These are phyloP conservation scores for Termitomyces sp. DNA, from an alignment of 768 basidiomycete species.

Conservation along the genomic window DNA sequence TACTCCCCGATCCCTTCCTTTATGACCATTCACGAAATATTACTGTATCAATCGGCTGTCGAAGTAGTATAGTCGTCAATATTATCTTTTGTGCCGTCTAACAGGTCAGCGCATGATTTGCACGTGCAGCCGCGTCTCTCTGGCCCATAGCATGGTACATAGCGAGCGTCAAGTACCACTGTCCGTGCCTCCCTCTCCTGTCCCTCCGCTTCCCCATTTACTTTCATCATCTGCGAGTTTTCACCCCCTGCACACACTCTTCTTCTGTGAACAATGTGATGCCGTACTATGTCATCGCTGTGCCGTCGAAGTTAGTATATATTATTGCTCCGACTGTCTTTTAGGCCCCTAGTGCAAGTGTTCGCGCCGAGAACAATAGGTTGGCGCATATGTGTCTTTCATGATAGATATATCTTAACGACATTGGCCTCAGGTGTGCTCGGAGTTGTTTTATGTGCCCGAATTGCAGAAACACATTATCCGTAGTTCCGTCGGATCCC, in stretches of 20 bases:
- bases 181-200: slow-evolving; percentile 54
- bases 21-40: slow-evolving; percentile 9
- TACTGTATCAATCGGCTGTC: not conserved
- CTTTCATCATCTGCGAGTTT: slow-evolving; percentile 77
- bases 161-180: slow-evolving; percentile 52
- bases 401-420: slow-evolving; percentile 2
- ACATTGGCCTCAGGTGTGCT: slow-evolving; percentile 66
- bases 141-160: not conserved
- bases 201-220: slow-evolving; percentile 71
- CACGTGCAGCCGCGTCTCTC: not conserved
- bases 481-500: slow-evolving; percentile 88
- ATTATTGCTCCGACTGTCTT: slow-evolving; percentile 96
- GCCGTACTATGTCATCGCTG: slow-evolving; percentile 91
- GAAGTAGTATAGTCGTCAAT: not conserved
- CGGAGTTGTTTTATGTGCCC: slow-evolving; percentile 98
- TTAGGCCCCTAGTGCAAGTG: slow-evolving; percentile 98
- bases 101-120: not conserved
- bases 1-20: not conserved
- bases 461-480: slow-evolving; percentile 83
- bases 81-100: too few relatives aligned
- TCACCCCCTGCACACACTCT: slow-evolving; percentile 79
- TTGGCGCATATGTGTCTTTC: slow-evolving; percentile 21
- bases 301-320: slow-evolving; percentile 91
- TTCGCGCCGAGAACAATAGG: slow-evolving; percentile 98
- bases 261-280: slow-evolving; percentile 99